phyloP scores from a whole-genome alignment of 2,329 filamentous ascomycete species.

The Coniella lustricola region DNA sequence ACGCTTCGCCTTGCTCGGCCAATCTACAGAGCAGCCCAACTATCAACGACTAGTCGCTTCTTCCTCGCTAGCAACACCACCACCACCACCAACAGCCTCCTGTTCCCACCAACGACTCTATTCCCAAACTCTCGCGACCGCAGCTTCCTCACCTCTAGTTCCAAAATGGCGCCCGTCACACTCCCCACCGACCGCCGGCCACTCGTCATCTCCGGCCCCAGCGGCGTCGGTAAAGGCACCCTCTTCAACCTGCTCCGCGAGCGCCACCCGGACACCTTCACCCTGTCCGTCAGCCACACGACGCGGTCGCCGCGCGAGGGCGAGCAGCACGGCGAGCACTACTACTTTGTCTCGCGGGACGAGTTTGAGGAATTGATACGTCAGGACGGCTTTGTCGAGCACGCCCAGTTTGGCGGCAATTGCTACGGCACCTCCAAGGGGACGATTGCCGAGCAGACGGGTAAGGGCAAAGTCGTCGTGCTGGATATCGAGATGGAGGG shows the following conservation, averaged over 20 bases:
- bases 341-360: slow-evolving; percentile 66
- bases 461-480: slow-evolving; percentile 67
- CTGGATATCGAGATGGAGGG: slow-evolving; percentile 98
- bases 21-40: slow-evolving; percentile 2
- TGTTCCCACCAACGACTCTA: neutral
- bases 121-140: neutral
- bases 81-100: neutral
- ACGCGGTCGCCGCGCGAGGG: slow-evolving; percentile 69
- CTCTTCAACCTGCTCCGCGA: slow-evolving; percentile 64
- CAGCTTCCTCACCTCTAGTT: neutral
- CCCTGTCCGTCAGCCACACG: slow-evolving; percentile 64
- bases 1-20: slow-evolving; percentile 6
- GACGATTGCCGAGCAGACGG: slow-evolving; percentile 69
- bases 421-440: slow-evolving; percentile 77
- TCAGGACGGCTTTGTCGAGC: slow-evolving; percentile 74
- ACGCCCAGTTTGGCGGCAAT: slow-evolving; percentile 77
- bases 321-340: slow-evolving; percentile 71
- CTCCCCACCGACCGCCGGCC: slow-evolving; percentile 49
- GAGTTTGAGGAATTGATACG: slow-evolving; percentile 62
- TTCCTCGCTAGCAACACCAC: neutral
- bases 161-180: slow-evolving; percentile 17
- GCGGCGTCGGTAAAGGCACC: slow-evolving; percentile 75
- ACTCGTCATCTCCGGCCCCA: slow-evolving; percentile 73
- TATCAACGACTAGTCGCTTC: neutral
- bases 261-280: slow-evolving; percentile 41